Conservation (phyloP, 2,329 filamentous ascomycete genomes). For the Colletotrichum sp. region DNA sequence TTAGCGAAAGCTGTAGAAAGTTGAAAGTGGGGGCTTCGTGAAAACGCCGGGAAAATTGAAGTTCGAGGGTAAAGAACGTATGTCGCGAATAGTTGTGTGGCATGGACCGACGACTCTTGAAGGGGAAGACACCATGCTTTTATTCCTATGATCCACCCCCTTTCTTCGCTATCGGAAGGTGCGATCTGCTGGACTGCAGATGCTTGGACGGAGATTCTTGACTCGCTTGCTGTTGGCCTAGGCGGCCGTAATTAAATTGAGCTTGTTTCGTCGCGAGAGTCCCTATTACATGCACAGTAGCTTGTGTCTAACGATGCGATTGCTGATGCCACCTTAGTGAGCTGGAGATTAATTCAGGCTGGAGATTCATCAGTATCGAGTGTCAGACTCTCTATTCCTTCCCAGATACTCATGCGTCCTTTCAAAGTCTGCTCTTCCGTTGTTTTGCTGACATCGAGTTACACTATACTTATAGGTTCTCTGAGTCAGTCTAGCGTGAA, state of each 20-base stretch:
- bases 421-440: not conserved
- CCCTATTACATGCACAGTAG: not conserved
- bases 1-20: accelerated
- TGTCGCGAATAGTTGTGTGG: accelerated
- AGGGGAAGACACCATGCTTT: not conserved
- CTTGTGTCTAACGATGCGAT: not conserved
- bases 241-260: not conserved
- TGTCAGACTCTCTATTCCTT: not conserved
- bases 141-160: not conserved
- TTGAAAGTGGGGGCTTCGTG: not conserved
- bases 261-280: not conserved
- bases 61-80: accelerated
- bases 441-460: not conserved
- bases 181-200: not conserved
- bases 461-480: accelerated
- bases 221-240: not conserved
- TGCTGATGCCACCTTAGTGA: not conserved
- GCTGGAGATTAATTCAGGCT: not conserved
- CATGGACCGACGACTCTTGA: not conserved
- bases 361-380: accelerated
- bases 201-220: not conserved
- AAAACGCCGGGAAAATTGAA: not conserved
- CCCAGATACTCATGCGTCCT: not conserved
- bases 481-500: not conserved
- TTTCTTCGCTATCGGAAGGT: not conserved